Base-by-base conservation (phyloP, 2,329 filamentous ascomycete genomes). In the Fusarium pseudocircinatum region DNA sequence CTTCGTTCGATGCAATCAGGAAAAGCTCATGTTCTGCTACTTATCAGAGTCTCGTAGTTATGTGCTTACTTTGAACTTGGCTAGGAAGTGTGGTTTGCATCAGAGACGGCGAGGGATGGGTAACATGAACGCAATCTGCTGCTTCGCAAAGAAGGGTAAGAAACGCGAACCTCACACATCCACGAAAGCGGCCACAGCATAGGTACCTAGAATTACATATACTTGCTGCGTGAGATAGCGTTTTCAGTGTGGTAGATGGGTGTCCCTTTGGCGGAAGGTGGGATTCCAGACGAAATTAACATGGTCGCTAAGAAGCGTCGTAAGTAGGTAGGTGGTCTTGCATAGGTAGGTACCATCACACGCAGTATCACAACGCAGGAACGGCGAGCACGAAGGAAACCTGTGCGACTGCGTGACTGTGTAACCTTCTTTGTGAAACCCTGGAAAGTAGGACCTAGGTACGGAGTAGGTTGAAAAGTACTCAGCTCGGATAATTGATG, bases 401-500 rank as follows among this genome's bases (percentile, higher is more conserved):
- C 49, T 66, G 60, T 56, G 52, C 37, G 56, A 28, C 60, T 69
- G 62, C 54, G 46, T 47, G 59, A 60, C 63, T 30, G 34, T 18
- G 34, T 36, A 36, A 36, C 16, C 30, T 49, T 61, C 54, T 67
- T 60, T 68, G 47, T 46, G 60, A 32, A 65, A 57, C 70, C 52
- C 42, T 64, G 46, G 64, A 39, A 47, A 28, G 6, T 28, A 30
- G 37, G 20, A 42, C 42, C 16, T 69, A 30, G 40, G 20, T n/a
- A n/a, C n/a, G n/a, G n/a, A n/a, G n/a, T 49, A 30, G 26, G 26
- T 24, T 59, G 66, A 76, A 62, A 40, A 30, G 39, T 53, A 67
- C 71, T 74, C 66, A 74, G 67, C 69, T 70, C 53, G 75, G 69
- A 68, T 66, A 61, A 65, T 39, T 70, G 37, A 69, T 67, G 70